Conservation (phyloP, 1,139 yeast species). For the Geotrichum australiense region DNA sequence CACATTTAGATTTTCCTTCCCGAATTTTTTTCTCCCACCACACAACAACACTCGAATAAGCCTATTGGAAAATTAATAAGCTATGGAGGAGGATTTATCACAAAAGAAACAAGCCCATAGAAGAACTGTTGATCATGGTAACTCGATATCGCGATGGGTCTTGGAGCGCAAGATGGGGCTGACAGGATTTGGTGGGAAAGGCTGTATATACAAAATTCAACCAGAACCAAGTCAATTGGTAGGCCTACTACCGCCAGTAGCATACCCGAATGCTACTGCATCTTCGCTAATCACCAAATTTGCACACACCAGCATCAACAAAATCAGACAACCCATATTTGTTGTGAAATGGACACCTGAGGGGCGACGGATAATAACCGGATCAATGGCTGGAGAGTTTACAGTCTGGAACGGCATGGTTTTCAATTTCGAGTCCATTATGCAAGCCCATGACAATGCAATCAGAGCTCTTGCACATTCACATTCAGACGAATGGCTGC, state of each 20-base stretch:
- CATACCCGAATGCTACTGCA: conserved; percentile 44
- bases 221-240: conserved; percentile 74
- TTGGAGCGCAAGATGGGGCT: conserved; percentile 45
- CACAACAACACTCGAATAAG: conserved; percentile 2
- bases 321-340: conserved; percentile 85
- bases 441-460: conserved; percentile 97
- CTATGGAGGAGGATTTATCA: conserved; percentile 1
- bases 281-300: conserved; percentile 59
- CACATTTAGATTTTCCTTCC: neutral
- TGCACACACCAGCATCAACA: conserved; percentile 85
- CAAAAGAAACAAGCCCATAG: conserved; percentile 50
- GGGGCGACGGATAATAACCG: conserved; percentile 83
- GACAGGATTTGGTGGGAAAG: conserved; percentile 36
- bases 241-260: conserved; percentile 65
- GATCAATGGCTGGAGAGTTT: conserved; percentile 90
- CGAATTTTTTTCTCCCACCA: conserved; percentile 1
- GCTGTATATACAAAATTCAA: conserved; percentile 38
- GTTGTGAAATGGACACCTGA: conserved; percentile 96
- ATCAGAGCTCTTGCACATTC: conserved; percentile 74
- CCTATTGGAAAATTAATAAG: neutral
- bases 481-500: conserved; percentile 89
- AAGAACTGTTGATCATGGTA: conserved; percentile 84
- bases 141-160: conserved; percentile 69
- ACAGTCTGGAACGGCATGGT: conserved; percentile 96
- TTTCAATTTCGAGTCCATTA: conserved; percentile 90